Evolutionary conservation across 495 filamentous ascomycete species (phyloP), one percentile per base, ranked within the genome.

Genomic region (Xylaria sp.): DNA sequence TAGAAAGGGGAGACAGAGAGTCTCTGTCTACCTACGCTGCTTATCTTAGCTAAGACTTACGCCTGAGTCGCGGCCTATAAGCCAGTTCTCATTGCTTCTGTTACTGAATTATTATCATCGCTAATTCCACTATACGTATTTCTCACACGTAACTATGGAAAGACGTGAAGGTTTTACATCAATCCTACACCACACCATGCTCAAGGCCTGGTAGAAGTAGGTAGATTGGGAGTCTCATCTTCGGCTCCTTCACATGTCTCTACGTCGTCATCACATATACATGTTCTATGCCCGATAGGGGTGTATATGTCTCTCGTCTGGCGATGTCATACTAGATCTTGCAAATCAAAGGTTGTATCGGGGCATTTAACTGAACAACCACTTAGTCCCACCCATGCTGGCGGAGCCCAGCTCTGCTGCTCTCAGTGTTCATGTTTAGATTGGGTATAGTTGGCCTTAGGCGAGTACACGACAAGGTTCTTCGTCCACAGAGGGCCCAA

Each of bases 301-400:
- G 9, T 55, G 19, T 63, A 46, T 44, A 55, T 63, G 46, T 70
- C 44, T 70, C 68, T 62, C 41, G 29, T 61, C 53, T 69, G 55
- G 37, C 57, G 33, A 52, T 50, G 57, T 29, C 31, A 29, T 26
- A 26, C 67, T 52, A n/a, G 48, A 24, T 43, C 44, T 8, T 55
- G n/a, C 58, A 44, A 55, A 46, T 52, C 35, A 21, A 37, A 44
- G 37, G 61, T 55, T 58, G 50, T n/a, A 66, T 71, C 69, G 69
- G 69, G 55, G 29, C 15, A 70, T 71, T 71, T 57, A 5, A 44
- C 26, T 31, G 35, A 59, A 40, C 37, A 41, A 9, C 52, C 26
- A 43, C 33, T 26, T 15, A 11, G 50, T 40, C 41, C 29, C 58
- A 19, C 26, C 61, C 24, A 12, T 24, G 40, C 59, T 24, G 17